phyloP scores from a whole-genome alignment of 805 yeast species.

The Cyberlindnera petersonii region DNA sequence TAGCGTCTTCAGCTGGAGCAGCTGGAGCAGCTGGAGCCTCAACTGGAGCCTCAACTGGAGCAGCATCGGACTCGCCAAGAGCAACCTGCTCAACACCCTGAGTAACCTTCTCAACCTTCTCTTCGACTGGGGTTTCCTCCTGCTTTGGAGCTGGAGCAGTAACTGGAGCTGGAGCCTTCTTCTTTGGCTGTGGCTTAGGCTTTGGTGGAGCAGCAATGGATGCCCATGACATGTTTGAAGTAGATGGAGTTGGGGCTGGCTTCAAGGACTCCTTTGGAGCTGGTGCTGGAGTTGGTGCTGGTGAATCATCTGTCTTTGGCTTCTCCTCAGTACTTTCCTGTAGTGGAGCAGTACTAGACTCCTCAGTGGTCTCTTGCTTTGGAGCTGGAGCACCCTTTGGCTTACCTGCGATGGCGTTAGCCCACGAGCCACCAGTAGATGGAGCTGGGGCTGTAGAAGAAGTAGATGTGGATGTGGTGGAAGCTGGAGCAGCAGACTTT shows the following conservation, averaged over 20 bases:
- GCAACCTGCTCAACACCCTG: conserved; percentile 19
- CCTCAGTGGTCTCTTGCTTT: conserved; percentile 1
- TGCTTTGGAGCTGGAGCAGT: conserved; percentile 6
- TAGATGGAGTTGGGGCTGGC: conserved; percentile 24
- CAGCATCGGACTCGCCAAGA: conserved; percentile 18
- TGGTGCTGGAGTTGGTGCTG: too few species aligned
- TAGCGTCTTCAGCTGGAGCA: conserved; percentile 24
- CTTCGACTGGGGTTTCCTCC: conserved; percentile 17
- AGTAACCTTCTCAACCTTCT: conserved; percentile 29
- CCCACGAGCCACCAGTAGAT: conserved; percentile 28
- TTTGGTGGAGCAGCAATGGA: conserved; percentile 56
- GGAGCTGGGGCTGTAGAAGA: conserved; percentile 18
- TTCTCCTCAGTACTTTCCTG: not conserved
- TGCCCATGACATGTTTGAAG: conserved; percentile 55
- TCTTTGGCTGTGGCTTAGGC: conserved; percentile 24
- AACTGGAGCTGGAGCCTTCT: conserved; percentile 15
- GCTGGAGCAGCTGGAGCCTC: conserved; percentile 15
- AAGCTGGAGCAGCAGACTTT: conserved; percentile 10
- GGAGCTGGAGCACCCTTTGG: conserved; percentile 12
- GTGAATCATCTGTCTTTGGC: conserved; percentile 11
- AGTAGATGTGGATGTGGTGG: conserved; percentile 13
- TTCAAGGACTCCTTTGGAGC: conserved; percentile 18
- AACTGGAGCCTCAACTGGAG: conserved; percentile 21
- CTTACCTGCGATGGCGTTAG: conserved; percentile 26
- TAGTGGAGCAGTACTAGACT: not conserved